phyloP scores from a whole-genome alignment of 139 green algal species.

The Penium margaritaceum region DNA sequence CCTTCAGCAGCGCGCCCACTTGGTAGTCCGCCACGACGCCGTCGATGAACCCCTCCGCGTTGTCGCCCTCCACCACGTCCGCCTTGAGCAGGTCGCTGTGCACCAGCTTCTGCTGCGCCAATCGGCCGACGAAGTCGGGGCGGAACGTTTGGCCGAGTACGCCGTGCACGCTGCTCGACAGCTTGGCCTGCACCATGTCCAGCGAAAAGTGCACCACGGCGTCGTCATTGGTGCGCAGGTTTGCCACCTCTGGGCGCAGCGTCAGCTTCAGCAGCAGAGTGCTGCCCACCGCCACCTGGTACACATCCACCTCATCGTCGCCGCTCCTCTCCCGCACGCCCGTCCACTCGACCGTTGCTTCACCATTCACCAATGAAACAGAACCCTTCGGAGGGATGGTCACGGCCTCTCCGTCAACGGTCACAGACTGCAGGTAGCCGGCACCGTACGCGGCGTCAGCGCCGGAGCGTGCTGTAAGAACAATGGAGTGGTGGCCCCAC shows the following conservation, averaged over 20 bases:
- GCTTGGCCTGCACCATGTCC: background rate
- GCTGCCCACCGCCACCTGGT: background rate
- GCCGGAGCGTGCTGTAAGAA: background rate
- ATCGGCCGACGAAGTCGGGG: too few relatives aligned
- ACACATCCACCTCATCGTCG: constrained; percentile 5
- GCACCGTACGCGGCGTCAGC: background rate
- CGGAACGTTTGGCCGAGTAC: constrained; percentile 4
- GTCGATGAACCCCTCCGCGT: constrained; percentile 23
- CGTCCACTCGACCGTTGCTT: background rate
- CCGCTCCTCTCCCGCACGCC: background rate
- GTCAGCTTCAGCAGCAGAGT: background rate
- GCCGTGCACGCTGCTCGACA: background rate
- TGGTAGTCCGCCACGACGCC: background rate
- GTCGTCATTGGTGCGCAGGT: background rate
- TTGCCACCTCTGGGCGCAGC: background rate
- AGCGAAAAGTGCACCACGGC: constrained; percentile 2
- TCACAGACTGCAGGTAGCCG: background rate
- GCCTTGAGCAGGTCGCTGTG: background rate
- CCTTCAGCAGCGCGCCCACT: too few relatives aligned
- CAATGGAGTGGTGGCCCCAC: background rate
- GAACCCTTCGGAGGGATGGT: too few relatives aligned
- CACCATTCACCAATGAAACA: too few relatives aligned
- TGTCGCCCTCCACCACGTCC: constrained; percentile 2
- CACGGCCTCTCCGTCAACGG: background rate
- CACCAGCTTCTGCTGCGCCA: constrained; percentile 11